Evolutionary conservation across 2,329 filamentous ascomycete species (phyloP).

Genomic region (Pseudogymnoascus sp.): DNA sequence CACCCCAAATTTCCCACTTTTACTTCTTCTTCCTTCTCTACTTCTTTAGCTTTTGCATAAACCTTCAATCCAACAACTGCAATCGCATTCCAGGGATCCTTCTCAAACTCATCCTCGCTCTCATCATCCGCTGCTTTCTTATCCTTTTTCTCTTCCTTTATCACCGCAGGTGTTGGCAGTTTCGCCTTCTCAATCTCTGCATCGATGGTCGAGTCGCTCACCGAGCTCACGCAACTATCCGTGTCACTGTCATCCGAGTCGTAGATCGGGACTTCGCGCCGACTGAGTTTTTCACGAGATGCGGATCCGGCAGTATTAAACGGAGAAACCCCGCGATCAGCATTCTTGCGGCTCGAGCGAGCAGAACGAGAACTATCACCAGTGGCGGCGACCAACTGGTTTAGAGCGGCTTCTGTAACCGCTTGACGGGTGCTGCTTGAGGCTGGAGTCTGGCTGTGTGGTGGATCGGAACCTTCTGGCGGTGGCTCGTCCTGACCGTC

Average conservation of each 20-base stretch:
- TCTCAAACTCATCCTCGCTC: conserved; percentile 47
- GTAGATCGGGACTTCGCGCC: background rate
- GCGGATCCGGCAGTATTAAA: background rate
- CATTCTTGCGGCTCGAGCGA: background rate
- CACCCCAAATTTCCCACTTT: conserved; percentile 15
- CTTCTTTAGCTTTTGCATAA: conserved; percentile 42
- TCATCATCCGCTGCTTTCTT: conserved; percentile 29
- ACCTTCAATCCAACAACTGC: conserved; percentile 53
- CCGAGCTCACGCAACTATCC: conserved; percentile 2
- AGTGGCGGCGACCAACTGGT: background rate
- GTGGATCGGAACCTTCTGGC: background rate
- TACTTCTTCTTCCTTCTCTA: conserved; percentile 18
- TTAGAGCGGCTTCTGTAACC: background rate
- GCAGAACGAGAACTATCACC: background rate
- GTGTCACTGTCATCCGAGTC: conserved; percentile 1
- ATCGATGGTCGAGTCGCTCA: conserved; percentile 3
- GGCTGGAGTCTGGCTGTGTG: background rate
- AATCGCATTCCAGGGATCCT: conserved; percentile 56
- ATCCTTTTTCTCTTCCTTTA: conserved; percentile 2
- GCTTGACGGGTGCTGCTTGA: background rate
- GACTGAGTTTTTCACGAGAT: background rate
- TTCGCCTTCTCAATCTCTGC: conserved; percentile 4
- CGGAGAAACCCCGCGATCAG: background rate
- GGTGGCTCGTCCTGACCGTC: conserved; percentile 22
- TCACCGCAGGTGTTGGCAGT: background rate